Conservation (phyloP, 2,329 filamentous ascomycete genomes). For the Fonsecaea nubica region DNA sequence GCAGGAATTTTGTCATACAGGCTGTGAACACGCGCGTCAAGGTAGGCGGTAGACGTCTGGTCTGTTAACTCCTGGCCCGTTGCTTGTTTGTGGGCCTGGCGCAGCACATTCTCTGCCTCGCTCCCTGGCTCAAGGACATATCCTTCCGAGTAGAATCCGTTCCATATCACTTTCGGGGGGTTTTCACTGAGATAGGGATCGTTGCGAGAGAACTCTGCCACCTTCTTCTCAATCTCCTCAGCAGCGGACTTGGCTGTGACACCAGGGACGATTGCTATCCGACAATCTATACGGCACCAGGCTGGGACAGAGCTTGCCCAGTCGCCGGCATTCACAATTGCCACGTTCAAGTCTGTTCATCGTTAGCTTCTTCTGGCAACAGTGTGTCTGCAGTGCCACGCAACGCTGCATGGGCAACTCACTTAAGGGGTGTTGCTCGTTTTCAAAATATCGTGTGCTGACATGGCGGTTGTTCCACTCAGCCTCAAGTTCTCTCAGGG, state of each 20-base stretch:
- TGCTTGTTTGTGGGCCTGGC: slow-evolving; percentile 38
- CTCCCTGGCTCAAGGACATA: slow-evolving; percentile 42
- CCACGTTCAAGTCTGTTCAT: slow-evolving; percentile 33
- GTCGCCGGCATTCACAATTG: slow-evolving; percentile 36
- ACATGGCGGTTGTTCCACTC: slow-evolving; percentile 35
- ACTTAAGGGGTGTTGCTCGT: slow-evolving; percentile 36
- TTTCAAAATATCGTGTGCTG: slow-evolving; percentile 26
- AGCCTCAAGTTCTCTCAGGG: slow-evolving; percentile 34
- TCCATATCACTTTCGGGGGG: slow-evolving; percentile 40
- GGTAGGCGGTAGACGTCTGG: slow-evolving; percentile 31
- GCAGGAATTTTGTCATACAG: slow-evolving; percentile 35
- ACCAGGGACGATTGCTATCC: slow-evolving; percentile 34
- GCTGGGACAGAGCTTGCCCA: slow-evolving; percentile 35
- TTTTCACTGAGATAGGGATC: slow-evolving; percentile 42
- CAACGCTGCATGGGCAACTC: slow-evolving; percentile 16
- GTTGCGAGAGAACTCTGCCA: slow-evolving; percentile 40
- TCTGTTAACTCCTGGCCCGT: slow-evolving; percentile 33
- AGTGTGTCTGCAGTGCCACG: background rate
- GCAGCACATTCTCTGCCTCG: slow-evolving; percentile 35
- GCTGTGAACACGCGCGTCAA: slow-evolving; percentile 33
- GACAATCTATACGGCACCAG: slow-evolving; percentile 36
- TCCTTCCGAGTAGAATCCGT: slow-evolving; percentile 39
- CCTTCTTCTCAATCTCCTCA: slow-evolving; percentile 42
- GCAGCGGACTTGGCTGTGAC: slow-evolving; percentile 34
- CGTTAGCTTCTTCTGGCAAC: background rate